Evolutionary conservation across 2,329 filamentous ascomycete species (phyloP).

Genomic region (Hypoxylon sp.): DNA sequence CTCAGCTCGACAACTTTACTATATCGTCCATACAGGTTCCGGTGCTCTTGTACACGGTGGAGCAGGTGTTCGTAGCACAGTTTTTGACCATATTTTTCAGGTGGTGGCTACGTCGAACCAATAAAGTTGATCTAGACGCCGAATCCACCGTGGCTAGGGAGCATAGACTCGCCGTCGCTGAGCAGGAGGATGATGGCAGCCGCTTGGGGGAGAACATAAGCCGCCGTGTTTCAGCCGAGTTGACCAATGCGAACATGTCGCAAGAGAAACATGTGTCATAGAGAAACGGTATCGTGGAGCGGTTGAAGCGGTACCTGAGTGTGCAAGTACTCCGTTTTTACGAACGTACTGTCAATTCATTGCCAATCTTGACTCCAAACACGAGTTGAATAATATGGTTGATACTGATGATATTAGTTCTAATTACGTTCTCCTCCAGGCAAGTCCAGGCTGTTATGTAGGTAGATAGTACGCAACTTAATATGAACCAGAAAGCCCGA

Average conservation of each 20-base stretch:
- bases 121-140: slow-evolving; percentile 45
- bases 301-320: neutral
- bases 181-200: slow-evolving; percentile 27
- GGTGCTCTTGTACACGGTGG: slow-evolving; percentile 71
- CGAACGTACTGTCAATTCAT: neutral
- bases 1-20: slow-evolving; percentile 64
- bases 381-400: neutral
- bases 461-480: no score
- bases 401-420: neutral
- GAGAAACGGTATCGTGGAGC: neutral
- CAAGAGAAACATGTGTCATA: slow-evolving; percentile 24
- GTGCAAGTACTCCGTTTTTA: neutral
- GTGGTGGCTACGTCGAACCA: slow-evolving; percentile 56
- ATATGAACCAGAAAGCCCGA: no score
- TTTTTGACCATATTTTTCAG: slow-evolving; percentile 57
- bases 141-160: slow-evolving; percentile 38
- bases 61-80: slow-evolving; percentile 59
- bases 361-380: neutral
- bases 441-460: neutral
- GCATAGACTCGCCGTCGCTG: slow-evolving; percentile 5
- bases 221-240: slow-evolving; percentile 1
- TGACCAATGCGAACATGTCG: neutral
- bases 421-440: neutral
- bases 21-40: slow-evolving; percentile 73
- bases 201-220: neutral